Evolutionary conservation across 768 basidiomycete genomes (phyloP), one percentile per base, ranked within the genome.

Genomic region (Macrolepiota fuliginosa): DNA sequence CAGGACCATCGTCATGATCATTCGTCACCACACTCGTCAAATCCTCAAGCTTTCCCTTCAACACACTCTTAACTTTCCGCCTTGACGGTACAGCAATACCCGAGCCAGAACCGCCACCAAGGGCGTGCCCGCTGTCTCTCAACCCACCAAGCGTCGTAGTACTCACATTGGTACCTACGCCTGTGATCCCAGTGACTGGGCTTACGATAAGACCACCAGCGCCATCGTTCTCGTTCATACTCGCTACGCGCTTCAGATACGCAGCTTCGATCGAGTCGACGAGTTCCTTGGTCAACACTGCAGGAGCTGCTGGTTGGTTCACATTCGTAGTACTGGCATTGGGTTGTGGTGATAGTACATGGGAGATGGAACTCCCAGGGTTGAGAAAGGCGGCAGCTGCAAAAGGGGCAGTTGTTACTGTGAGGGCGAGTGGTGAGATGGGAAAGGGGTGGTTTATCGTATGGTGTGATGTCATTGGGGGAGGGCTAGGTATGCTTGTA

Each of bases 41-140:
- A 64, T 83, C 82, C 54, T 85, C 88, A 22, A 90, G 69, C 66
- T 84, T 88, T 62, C 77, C 83, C 64, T 86, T 78, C 40, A 90
- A 76, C 45, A 82, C 85, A 15, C 85, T 81, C 51, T 87, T 83
- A 15, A 88, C 84, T 58, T 83, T 84, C 81, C 77, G 62, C 88
- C 86, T 22, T 79, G 55, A 25, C 64, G 39, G 19, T 4, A 22
- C 46, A n/a, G 39, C 52, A 39, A 24, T 4, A 7, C 13, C 57
- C 17, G n/a, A 25, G 11, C 53, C 37, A 6, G 35, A n/a, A 24
- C n/a, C 37, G 9, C 35, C 19, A 9, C 53, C 53, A 19, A 54
- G 35, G 4, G 9, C 53, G 24, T 25, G 19, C 3, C 53, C 36
- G 9, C 50, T 49, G 12, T 19, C 56, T 19, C 35, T 13, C 2